A percentile compares a stretch with the other conserved stretches of the same genome.
Evolutionary conservation across 257 asterid genomes (phyloP).

Genomic region (Scutellaria galericulata): DNA sequence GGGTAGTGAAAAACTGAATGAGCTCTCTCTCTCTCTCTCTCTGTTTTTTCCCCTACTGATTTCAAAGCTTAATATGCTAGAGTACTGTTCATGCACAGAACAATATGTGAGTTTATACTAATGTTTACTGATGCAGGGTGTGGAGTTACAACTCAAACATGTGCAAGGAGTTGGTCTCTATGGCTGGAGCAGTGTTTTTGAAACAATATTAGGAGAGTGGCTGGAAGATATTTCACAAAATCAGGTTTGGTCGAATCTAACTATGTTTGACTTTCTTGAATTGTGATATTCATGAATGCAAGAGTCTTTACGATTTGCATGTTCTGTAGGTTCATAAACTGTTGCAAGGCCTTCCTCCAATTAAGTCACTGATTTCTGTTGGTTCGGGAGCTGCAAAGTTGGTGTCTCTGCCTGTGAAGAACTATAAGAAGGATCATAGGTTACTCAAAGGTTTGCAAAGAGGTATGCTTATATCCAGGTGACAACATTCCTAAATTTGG

Average conservation of each 20-base stretch:
- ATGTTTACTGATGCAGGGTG: constrained; percentile 65
- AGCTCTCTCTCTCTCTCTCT: background rate
- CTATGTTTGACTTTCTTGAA: constrained; percentile 29
- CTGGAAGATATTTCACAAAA: constrained; percentile 95
- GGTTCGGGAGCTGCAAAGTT: constrained; percentile 98
- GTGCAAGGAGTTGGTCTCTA: constrained; percentile 88
- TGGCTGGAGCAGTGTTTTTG: constrained; percentile 86
- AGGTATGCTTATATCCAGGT: constrained; percentile 51
- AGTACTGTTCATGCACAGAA: constrained; percentile 13
- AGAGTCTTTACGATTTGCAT: constrained; percentile 30
- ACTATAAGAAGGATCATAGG: constrained; percentile 81
- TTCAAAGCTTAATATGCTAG: constrained; percentile 7
- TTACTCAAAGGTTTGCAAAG: constrained; percentile 97
- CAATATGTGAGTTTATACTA: constrained; percentile 20
- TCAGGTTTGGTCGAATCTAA: constrained; percentile 61
- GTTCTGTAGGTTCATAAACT: constrained; percentile 73
- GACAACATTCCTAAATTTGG: too few species aligned
- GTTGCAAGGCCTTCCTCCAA: constrained; percentile 96
- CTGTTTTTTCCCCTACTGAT: too few species aligned
- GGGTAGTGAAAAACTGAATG: constrained; percentile 6
- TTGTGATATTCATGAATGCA: constrained; percentile 36
- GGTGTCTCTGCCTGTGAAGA: constrained; percentile 83
- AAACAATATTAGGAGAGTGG: constrained; percentile 91
- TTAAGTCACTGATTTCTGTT: constrained; percentile 90
- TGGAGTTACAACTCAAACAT: constrained; percentile 87